Evolutionary conservation across 805 yeast species (phyloP).

Genomic region (Wickerhamomyces bisporus): DNA sequence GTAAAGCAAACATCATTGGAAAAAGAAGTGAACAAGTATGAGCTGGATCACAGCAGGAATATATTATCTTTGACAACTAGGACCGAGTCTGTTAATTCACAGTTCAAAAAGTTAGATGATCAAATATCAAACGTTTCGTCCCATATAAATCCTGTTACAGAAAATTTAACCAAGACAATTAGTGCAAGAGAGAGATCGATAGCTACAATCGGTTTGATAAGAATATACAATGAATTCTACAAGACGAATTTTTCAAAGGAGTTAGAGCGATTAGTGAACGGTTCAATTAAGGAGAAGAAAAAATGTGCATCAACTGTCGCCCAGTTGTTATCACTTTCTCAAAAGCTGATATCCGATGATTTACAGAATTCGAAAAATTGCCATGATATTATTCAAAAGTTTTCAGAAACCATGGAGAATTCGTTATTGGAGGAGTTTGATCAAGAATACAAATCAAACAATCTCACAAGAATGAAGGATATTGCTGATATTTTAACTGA

Average conservation of each 20-base stretch:
- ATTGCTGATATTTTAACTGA: conserved; percentile 69
- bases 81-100: conserved; percentile 39
- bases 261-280: conserved; percentile 51
- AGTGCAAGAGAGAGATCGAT: conserved; percentile 68
- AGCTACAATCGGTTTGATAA: conserved; percentile 66
- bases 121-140: conserved; percentile 53
- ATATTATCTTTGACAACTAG: conserved; percentile 50
- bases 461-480: conserved; percentile 67
- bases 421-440: conserved; percentile 66
- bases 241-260: conserved; percentile 43
- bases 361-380: conserved; percentile 36
- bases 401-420: conserved; percentile 73
- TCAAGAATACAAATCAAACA: conserved; percentile 64
- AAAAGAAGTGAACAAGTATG: conserved; percentile 52
- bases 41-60: conserved; percentile 61
- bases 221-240: conserved; percentile 73
- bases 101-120: conserved; percentile 45
- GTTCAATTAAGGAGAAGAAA: conserved; percentile 47
- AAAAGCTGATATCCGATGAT: conserved; percentile 54
- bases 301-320: conserved; percentile 67
- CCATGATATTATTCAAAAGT: conserved; percentile 50
- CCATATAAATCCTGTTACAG: conserved; percentile 66
- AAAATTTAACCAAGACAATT: conserved; percentile 59
- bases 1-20: conserved; percentile 47
- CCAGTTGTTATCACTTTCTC: conserved; percentile 58